Evolutionary conservation across 129 eudicot species (phyloP).

Genomic region (Mikania micrantha): DNA sequence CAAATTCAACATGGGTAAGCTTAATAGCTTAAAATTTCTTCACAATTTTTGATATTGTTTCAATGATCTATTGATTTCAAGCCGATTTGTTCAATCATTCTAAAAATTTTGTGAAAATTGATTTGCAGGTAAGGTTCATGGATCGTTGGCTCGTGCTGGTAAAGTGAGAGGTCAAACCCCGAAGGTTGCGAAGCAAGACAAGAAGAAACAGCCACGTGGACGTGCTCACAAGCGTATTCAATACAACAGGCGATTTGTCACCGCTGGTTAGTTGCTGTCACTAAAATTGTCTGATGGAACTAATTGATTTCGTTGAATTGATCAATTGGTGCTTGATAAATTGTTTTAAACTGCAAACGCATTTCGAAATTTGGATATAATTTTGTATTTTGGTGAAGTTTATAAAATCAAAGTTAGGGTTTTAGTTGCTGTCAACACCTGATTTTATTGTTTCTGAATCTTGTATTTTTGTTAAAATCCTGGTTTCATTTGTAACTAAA

Average conservation of each 20-base stretch:
- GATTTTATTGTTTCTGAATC: too few species aligned
- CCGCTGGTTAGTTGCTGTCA: neutral
- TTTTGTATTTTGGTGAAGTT: neutral
- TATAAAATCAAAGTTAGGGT: neutral
- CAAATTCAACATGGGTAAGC: constrained; percentile 21
- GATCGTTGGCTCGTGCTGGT: constrained; percentile 5
- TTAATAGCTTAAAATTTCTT: neutral
- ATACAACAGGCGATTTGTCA: constrained; percentile 1
- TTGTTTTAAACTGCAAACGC: neutral
- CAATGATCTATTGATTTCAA: neutral
- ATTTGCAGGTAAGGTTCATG: neutral
- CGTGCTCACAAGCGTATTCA: constrained; percentile 7
- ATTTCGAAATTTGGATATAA: neutral
- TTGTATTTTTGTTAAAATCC: neutral
- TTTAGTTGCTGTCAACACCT: too few species aligned
- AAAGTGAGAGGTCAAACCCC: neutral
- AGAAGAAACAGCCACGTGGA: constrained; percentile 9
- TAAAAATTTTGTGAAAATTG: neutral
- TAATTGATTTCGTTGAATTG: too few species aligned
- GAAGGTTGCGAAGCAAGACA: neutral
- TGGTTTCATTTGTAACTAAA: neutral
- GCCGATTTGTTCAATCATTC: neutral
- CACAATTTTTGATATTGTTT: too few species aligned
- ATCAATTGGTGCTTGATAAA: too few species aligned
- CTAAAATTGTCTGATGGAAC: neutral